Evolutionary conservation across 257 asterid species (phyloP).

Genomic region (Lavandula angustifolia): DNA sequence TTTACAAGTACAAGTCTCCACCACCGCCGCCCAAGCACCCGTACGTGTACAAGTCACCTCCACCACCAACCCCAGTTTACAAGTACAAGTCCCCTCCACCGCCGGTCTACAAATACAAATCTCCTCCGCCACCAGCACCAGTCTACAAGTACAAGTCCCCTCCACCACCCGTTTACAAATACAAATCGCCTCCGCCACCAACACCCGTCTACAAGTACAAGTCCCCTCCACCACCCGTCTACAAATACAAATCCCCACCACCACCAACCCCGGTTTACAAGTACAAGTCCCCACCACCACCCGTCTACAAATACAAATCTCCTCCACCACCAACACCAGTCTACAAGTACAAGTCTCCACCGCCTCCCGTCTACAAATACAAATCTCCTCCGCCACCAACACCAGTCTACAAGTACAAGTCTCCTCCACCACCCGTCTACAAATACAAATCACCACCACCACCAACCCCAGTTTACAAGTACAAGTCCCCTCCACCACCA

Average conservation of each 20-base stretch:
- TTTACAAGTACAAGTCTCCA: background rate
- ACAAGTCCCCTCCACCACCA: slow-evolving; percentile 24
- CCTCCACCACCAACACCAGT: slow-evolving; percentile 30
- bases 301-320: slow-evolving; percentile 12
- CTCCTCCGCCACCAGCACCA: slow-evolving; percentile 19
- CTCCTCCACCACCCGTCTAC: slow-evolving; percentile 18
- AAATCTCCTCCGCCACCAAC: slow-evolving; percentile 27
- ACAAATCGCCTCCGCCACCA: slow-evolving; percentile 28
- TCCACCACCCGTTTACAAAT: slow-evolving; percentile 15
- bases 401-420: no score
- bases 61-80: slow-evolving; percentile 20
- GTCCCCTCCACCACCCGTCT: background rate
- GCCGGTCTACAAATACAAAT: background rate
- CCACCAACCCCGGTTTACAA: background rate
- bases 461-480: slow-evolving; percentile 18
- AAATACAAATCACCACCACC: slow-evolving; percentile 28
- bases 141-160: slow-evolving; percentile 25
- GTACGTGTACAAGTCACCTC: slow-evolving; percentile 7
- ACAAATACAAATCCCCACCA: slow-evolving; percentile 18
- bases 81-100: slow-evolving; percentile 19
- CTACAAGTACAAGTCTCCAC: slow-evolving; percentile 7
- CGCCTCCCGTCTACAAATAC: background rate
- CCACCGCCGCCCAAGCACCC: slow-evolving; percentile 4
- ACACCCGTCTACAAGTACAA: background rate
- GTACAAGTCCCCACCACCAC: slow-evolving; percentile 27